phyloP scores from a whole-genome alignment of 2,329 filamentous ascomycete genomes.

The Phaeosphaeriaceae sp. region DNA sequence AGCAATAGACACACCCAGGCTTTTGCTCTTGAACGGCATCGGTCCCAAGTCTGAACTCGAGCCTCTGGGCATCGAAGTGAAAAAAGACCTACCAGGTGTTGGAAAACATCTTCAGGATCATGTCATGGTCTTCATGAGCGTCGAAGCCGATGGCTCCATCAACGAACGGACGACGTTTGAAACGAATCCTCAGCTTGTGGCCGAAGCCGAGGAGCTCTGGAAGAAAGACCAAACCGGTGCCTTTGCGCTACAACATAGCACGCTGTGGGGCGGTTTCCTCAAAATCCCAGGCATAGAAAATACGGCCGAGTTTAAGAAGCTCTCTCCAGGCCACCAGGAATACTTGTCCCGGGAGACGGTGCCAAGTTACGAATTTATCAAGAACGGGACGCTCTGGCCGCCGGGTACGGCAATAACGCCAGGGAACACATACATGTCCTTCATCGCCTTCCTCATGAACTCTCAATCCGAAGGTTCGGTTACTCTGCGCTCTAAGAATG shows the following conservation, averaged over 20 bases:
- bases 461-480: slow-evolving; percentile 60
- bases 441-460: slow-evolving; percentile 55
- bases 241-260: slow-evolving; percentile 51
- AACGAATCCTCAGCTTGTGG: slow-evolving; percentile 31
- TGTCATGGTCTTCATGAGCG: slow-evolving; percentile 53
- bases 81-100: slow-evolving; percentile 50
- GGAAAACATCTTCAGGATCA: slow-evolving; percentile 57
- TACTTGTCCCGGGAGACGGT: slow-evolving; percentile 59
- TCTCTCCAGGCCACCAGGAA: slow-evolving; percentile 53
- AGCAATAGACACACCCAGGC: slow-evolving; percentile 43
- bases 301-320: slow-evolving; percentile 50
- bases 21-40: slow-evolving; percentile 58
- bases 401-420: slow-evolving; percentile 28
- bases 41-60: slow-evolving; percentile 53
- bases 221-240: slow-evolving; percentile 42
- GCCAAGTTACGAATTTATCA: slow-evolving; percentile 63
- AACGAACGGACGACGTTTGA: slow-evolving; percentile 52
- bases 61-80: slow-evolving; percentile 50
- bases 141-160: slow-evolving; percentile 45
- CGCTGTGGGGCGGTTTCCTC: slow-evolving; percentile 61
- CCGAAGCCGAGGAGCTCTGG: slow-evolving; percentile 56
- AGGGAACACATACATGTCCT: slow-evolving; percentile 46
- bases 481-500: slow-evolving; percentile 60
- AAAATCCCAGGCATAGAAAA: slow-evolving; percentile 52
- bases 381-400: slow-evolving; percentile 29